Base-by-base conservation (phyloP, 352 stramenopile species). In the Bremia lactucae region DNA sequence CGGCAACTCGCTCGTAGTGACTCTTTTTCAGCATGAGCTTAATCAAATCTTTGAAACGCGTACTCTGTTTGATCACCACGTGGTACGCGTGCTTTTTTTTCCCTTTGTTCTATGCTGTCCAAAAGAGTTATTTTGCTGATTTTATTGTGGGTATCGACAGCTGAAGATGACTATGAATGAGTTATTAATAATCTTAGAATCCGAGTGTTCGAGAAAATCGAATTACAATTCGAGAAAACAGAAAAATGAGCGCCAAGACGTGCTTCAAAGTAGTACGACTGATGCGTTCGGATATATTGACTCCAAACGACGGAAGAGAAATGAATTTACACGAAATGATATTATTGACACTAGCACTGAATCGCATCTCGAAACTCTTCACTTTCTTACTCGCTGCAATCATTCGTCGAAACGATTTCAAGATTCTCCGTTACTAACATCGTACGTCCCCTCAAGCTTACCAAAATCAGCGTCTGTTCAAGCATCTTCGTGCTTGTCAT, bases 1-100 rank as follows among this genome's bases (percentile, higher is more conserved):
- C 10, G 68, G 61, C n/a, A 68, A 81, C 28, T 85, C 72, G 11
- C 29, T 85, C 6, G 25, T 72, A n/a, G 58, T 63, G 16, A 62
- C 63, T n/a, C 37, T 83, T 8, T 48, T 82, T 5, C 46, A 58
- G 13, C 67, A 72, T 45, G 59, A 81, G 23, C 16, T 78, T 7
- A 35, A 62, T 11, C 34, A 54, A 63, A 4, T 24, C 16, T 36
- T 62, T 59, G 20, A 23, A 20, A 4, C 8, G 2, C 18, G 40
- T 24, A n/a, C 28, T 6, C 8, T 46, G 3, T 52, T 63, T 16
- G 26, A 35, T 2, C 36, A 57, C 16, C 39, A 66, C 0, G 20
- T 69, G 51, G 60, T 69, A 60, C 3, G 60, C 46, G 2, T 21
- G 15, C 1, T 59, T 6, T 19, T 4, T 11, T 34, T 24, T 47